Conservation (phyloP, 352 stramenopile genomes). For the Globisporangium acanthophoron region DNA sequence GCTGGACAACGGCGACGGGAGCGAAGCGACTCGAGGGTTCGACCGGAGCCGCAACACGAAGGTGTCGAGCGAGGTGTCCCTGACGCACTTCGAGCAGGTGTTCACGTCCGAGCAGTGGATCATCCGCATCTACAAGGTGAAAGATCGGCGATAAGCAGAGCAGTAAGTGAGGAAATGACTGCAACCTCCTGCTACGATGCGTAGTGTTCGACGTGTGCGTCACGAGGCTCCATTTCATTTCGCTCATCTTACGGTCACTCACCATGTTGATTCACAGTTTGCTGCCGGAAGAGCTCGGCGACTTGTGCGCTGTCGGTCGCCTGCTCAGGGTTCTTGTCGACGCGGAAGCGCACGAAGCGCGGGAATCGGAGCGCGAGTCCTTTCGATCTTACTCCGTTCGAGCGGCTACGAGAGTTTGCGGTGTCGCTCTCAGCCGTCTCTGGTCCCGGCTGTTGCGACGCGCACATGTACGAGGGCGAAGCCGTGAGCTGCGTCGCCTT, state of each 20-base stretch:
- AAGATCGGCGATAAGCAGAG: slow-evolving; percentile 10
- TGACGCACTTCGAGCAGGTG: slow-evolving; percentile 87
- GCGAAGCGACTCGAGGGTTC: slow-evolving; percentile 35
- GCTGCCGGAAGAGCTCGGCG: slow-evolving; percentile 49
- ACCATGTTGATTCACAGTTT: slow-evolving; percentile 17
- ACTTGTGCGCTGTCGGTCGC: slow-evolving; percentile 96
- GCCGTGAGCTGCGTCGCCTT: slow-evolving; percentile 97
- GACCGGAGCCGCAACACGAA: slow-evolving; percentile 63
- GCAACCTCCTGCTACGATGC: not conserved
- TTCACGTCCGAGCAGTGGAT: slow-evolving; percentile 93
- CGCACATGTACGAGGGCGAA: slow-evolving; percentile 94
- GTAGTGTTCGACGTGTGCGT: not conserved
- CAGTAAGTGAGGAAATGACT: not conserved
- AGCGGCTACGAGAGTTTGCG: slow-evolving; percentile 5
- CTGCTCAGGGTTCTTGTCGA: slow-evolving; percentile 94
- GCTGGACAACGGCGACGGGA: slow-evolving; percentile 22
- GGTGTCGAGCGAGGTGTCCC: slow-evolving; percentile 55
- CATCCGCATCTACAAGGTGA: slow-evolving; percentile 88
- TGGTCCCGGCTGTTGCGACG: slow-evolving; percentile 17
- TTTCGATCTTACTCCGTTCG: slow-evolving; percentile 16
- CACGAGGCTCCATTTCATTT: not conserved
- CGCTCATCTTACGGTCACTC: not conserved
- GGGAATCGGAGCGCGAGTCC: slow-evolving; percentile 98
- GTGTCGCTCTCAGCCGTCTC: not conserved
- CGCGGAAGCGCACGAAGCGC: slow-evolving; percentile 93